Conservation (phyloP, 1,284 basidiomycete species). For the Pseudozyma pruni region DNA sequence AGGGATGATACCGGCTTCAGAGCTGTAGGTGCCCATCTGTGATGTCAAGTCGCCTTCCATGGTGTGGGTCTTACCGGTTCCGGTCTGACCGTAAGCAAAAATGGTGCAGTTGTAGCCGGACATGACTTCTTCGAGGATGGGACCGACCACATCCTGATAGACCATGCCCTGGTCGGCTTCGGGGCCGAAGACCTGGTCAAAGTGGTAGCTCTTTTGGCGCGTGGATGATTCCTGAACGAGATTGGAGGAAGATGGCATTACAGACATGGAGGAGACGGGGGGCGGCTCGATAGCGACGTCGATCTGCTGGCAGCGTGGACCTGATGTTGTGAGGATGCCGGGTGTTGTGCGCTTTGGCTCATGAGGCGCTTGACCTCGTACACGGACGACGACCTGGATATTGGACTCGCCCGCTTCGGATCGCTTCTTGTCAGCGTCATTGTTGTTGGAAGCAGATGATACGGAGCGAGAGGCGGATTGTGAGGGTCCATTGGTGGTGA, state of each 20-base stretch:
- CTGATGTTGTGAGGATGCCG: constrained; percentile 54
- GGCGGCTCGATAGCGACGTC: constrained; percentile 54
- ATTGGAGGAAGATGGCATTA: constrained; percentile 22
- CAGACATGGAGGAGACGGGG: constrained; percentile 44
- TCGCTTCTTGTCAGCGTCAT: constrained; percentile 23
- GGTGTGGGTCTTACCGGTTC: constrained; percentile 93
- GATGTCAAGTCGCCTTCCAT: constrained; percentile 67
- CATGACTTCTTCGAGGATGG: constrained; percentile 91
- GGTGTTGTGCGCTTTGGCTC: constrained; percentile 30
- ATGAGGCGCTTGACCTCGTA: constrained; percentile 49
- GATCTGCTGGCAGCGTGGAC: constrained; percentile 57
- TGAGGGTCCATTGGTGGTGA: constrained; percentile 16
- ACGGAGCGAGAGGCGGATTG: constrained; percentile 19
- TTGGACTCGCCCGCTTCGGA: constrained; percentile 50
- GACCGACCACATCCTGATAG: constrained; percentile 90
- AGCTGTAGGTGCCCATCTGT: constrained; percentile 81
- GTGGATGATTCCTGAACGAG: constrained; percentile 41
- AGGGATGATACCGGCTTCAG: constrained; percentile 96
- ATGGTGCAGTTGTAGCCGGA: constrained; percentile 97
- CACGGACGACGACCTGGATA: constrained; percentile 66
- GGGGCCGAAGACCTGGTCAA: constrained; percentile 80
- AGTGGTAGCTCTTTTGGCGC: constrained; percentile 64
- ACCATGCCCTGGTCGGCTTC: constrained; percentile 96
- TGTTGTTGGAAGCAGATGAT: constrained; percentile 20
- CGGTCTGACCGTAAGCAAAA: constrained; percentile 98